These are phyloP conservation scores for Yamadazyma diddensiae DNA, from an alignment of 1,139 yeast genomes.

Conservation along the genomic window DNA sequence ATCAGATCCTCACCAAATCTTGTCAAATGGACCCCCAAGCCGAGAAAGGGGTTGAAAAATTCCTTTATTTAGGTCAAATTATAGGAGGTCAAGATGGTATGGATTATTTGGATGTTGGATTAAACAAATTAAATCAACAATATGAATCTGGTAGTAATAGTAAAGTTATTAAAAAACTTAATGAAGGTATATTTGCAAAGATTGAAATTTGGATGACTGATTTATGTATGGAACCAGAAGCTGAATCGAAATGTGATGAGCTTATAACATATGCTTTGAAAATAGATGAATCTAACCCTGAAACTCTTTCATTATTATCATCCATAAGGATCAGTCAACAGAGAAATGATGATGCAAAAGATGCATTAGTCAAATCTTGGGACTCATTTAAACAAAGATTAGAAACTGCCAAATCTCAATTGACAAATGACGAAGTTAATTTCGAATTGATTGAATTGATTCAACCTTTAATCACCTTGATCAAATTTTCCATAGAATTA, in stretches of 20 bases:
- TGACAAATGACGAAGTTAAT: slow-evolving; percentile 28
- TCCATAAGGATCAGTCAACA: slow-evolving; percentile 91
- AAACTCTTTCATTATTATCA: slow-evolving; percentile 77
- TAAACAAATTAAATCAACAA: slow-evolving; percentile 47
- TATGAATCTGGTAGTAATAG: slow-evolving; percentile 25
- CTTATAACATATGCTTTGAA: slow-evolving; percentile 64
- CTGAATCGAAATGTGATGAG: slow-evolving; percentile 77
- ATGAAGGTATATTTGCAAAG: slow-evolving; percentile 78
- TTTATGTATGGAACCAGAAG: slow-evolving; percentile 88
- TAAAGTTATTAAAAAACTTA: slow-evolving; percentile 50
- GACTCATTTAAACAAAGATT: slow-evolving; percentile 55
- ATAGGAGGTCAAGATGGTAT: slow-evolving; percentile 81
- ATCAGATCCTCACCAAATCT: slow-evolving; percentile 57
- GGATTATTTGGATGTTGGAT: slow-evolving; percentile 61
- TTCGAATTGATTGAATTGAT: slow-evolving; percentile 60
- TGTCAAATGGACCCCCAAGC: slow-evolving; percentile 73
- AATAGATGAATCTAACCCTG: slow-evolving; percentile 64
- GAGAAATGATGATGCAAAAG: slow-evolving; percentile 65
- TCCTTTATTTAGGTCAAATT: slow-evolving; percentile 86
- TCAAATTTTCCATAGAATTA: slow-evolving; percentile 75
- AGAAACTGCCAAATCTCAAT: slow-evolving; percentile 45
- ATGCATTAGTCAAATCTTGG: slow-evolving; percentile 75
- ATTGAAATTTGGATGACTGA: slow-evolving; percentile 99
- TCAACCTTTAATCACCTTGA: slow-evolving; percentile 66
- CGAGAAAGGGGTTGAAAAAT: slow-evolving; percentile 67